These are phyloP conservation scores for Crithidia brevicula DNA, from an alignment of 208 protist genomes.

Conservation along the genomic window DNA sequence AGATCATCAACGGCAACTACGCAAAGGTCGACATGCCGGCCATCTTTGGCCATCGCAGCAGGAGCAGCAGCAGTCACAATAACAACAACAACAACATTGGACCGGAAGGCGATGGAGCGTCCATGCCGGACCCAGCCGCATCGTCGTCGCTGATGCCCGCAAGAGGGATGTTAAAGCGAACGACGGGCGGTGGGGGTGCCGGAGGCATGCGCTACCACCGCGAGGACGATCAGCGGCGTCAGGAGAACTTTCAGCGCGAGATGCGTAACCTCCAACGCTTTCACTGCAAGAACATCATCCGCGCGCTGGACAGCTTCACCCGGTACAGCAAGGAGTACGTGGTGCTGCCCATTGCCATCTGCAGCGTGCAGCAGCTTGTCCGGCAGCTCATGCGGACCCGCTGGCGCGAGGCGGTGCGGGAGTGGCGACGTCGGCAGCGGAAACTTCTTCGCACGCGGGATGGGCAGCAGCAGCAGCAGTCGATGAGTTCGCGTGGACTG, in stretches of 20 bases:
- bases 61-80: not conserved
- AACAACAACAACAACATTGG: too few relatives aligned
- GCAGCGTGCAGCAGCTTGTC: slow-evolving; percentile 76
- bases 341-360: slow-evolving; percentile 82
- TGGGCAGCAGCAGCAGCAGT: not conserved
- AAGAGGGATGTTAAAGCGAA: too few relatives aligned
- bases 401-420: slow-evolving; percentile 31
- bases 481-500: not conserved
- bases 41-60: slow-evolving; percentile 7
- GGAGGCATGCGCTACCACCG: slow-evolving; percentile 22
- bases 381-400: slow-evolving; percentile 37
- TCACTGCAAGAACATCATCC: slow-evolving; percentile 76
- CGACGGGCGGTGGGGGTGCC: not conserved
- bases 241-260: slow-evolving; percentile 48
- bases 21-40: slow-evolving; percentile 4
- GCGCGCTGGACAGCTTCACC: slow-evolving; percentile 76
- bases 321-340: slow-evolving; percentile 82
- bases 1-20: slow-evolving; percentile 35
- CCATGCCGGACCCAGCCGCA: too few relatives aligned
- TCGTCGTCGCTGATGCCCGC: too few relatives aligned
- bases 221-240: slow-evolving; percentile 25
- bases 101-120: too few relatives aligned
- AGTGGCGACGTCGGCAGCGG: slow-evolving; percentile 14
- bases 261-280: slow-evolving; percentile 83
- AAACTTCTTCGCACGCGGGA: not conserved